Percentiles rank a stretch among this genome's conserved stretches.
phyloP scores from a whole-genome alignment of 345 rosid species.

The Pugionium dolabratum region DNA sequence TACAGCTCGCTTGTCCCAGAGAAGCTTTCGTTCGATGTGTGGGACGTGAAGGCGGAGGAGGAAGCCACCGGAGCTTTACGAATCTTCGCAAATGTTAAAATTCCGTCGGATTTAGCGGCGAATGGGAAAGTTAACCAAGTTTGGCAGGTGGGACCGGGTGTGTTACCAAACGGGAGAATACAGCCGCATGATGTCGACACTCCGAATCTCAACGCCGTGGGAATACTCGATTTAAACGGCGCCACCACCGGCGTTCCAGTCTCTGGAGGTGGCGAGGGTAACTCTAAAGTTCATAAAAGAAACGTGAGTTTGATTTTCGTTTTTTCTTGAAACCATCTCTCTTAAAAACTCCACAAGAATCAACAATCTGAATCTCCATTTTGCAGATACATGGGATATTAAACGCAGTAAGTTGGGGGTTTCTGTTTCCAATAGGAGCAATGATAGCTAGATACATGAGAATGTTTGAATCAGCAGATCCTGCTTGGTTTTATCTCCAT shows the following conservation, averaged over 20 bases:
- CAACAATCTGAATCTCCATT: neutral
- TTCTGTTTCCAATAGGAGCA: conserved; percentile 69
- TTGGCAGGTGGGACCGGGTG: conserved; percentile 77
- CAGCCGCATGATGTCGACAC: conserved; percentile 40
- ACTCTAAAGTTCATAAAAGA: conserved; percentile 48
- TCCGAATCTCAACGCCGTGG: conserved; percentile 44
- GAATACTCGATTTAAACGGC: conserved; percentile 43
- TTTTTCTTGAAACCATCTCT: neutral
- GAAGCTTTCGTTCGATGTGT: conserved; percentile 61
- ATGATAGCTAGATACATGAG: conserved; percentile 76
- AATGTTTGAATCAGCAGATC: conserved; percentile 71
- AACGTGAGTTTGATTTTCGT: conserved; percentile 47
- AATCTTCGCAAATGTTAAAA: conserved; percentile 61
- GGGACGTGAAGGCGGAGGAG: conserved; percentile 64
- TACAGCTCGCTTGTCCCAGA: conserved; percentile 37
- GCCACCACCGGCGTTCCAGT: conserved; percentile 13
- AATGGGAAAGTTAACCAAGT: conserved; percentile 62
- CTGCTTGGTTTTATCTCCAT: conserved; percentile 86
- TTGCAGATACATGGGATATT: conserved; percentile 83
- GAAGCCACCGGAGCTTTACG: conserved; percentile 39
- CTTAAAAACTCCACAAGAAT: neutral
- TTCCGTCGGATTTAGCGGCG: conserved; percentile 57
- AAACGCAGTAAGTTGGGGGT: conserved; percentile 86
- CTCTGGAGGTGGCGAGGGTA: conserved; percentile 41
- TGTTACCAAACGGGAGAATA: conserved; percentile 26